These are phyloP conservation scores for Cyphellophora attinorum DNA, from an alignment of 2,329 filamentous ascomycete genomes.

Conservation along the genomic window DNA sequence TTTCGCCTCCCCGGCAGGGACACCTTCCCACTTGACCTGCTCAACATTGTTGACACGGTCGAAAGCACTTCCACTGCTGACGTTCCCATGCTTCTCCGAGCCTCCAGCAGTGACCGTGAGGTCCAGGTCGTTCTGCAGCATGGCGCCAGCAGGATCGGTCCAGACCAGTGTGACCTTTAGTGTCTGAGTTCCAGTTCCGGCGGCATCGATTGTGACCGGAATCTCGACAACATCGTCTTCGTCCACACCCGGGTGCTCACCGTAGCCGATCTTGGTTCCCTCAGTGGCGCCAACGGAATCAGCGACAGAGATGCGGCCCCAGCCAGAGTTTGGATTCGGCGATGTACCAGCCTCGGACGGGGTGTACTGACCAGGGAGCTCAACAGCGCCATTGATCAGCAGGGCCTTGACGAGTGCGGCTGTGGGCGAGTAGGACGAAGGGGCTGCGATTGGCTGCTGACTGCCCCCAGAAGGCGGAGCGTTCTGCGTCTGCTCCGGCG, in stretches of 20 bases:
- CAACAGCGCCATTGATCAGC: constrained; percentile 19
- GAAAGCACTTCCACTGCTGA: constrained; percentile 4
- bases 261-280: constrained; percentile 6
- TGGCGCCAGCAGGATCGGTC: constrained; percentile 12
- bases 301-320: constrained; percentile 11
- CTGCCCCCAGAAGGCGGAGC: neutral
- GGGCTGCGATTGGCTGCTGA: constrained; percentile 4
- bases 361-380: constrained; percentile 13
- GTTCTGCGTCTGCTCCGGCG: neutral
- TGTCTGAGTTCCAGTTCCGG: neutral
- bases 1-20: neutral
- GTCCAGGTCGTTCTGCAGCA: constrained; percentile 16
- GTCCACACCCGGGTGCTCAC: constrained; percentile 5
- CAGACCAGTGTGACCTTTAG: constrained; percentile 17
- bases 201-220: constrained; percentile 6
- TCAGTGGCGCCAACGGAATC: neutral
- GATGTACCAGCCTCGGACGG: constrained; percentile 13
- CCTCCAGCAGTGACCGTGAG: constrained; percentile 11
- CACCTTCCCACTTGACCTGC: constrained; percentile 15
- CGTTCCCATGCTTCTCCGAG: constrained; percentile 15
- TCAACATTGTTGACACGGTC: constrained; percentile 18
- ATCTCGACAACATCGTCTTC: constrained; percentile 4
- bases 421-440: constrained; percentile 8
- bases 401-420: constrained; percentile 20
- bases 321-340: constrained; percentile 16